These are phyloP conservation scores for Trichophyton simii DNA, from an alignment of 2,329 filamentous ascomycete species.

Conservation along the genomic window DNA sequence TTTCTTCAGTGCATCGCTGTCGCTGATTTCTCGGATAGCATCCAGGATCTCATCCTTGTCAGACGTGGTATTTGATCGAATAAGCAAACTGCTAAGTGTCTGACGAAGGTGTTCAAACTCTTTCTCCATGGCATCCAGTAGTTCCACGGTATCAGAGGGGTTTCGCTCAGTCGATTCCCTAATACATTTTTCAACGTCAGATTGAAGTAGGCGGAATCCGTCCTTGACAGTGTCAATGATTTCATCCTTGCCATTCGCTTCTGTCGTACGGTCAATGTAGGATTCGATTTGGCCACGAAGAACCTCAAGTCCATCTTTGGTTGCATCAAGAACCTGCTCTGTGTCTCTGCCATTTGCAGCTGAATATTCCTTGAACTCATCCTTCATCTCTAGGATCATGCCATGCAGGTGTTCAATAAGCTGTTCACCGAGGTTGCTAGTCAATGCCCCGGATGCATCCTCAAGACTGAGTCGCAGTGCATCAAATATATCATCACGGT, in stretches of 20 bases:
- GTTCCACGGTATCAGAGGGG: conserved; percentile 33
- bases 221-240: conserved; percentile 47
- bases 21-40: conserved; percentile 41
- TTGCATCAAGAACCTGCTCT: conserved; percentile 75
- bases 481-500: conserved; percentile 44
- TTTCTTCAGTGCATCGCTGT: conserved; percentile 28
- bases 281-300: conserved; percentile 67
- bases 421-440: conserved; percentile 40
- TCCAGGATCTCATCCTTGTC: conserved; percentile 52
- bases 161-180: conserved; percentile 27
- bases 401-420: conserved; percentile 47
- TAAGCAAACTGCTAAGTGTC: conserved; percentile 56
- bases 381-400: conserved; percentile 48
- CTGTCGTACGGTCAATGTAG: conserved; percentile 62
- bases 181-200: conserved; percentile 43
- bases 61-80: conserved; percentile 41
- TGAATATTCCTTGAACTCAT: conserved; percentile 64
- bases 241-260: conserved; percentile 60
- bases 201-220: conserved; percentile 45
- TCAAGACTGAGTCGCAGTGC: conserved; percentile 47
- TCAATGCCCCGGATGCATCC: conserved; percentile 40
- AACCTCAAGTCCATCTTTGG: conserved; percentile 75
- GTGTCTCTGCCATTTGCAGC: conserved; percentile 68
- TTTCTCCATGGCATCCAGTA: conserved; percentile 63
- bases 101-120: conserved; percentile 75